phyloP scores from a whole-genome alignment of 306 rosid genomes.

The Lagenaria siceraria region DNA sequence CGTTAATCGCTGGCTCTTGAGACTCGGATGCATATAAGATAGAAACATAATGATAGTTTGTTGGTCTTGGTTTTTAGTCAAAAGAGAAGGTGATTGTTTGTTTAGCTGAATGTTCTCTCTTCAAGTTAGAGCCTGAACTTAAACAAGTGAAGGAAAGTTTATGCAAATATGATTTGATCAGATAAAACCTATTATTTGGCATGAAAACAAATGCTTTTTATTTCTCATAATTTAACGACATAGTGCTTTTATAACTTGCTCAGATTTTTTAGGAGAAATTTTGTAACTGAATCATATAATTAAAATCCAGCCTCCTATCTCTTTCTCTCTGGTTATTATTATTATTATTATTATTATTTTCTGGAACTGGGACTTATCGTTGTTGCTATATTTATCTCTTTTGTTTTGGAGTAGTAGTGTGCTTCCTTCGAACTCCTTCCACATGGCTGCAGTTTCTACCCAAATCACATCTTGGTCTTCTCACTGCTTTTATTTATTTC shows the following conservation, averaged over 20 bases:
- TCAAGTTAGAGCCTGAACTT: neutral
- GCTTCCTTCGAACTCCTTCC: neutral
- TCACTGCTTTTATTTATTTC: neutral
- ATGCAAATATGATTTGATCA: neutral
- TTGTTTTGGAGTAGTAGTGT: neutral
- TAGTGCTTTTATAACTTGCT: neutral
- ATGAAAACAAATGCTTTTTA: neutral
- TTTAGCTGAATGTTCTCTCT: neutral
- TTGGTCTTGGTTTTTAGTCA: neutral
- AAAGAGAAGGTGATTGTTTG: neutral
- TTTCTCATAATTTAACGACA: neutral
- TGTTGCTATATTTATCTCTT: neutral
- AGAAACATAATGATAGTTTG: neutral
- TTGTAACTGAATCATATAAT: neutral
- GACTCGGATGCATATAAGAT: neutral
- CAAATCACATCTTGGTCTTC: neutral
- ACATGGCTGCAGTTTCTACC: neutral
- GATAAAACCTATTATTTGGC: neutral
- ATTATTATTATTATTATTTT: neutral
- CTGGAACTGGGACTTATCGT: neutral
- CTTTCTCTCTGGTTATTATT: neutral
- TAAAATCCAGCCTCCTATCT: neutral
- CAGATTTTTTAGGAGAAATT: neutral
- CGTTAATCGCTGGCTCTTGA: neutral
- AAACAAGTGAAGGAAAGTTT: neutral